These are phyloP conservation scores for Chloranthus sessilifolius DNA, from an alignment of 164 flowering plant genomes.

Conservation along the genomic window DNA sequence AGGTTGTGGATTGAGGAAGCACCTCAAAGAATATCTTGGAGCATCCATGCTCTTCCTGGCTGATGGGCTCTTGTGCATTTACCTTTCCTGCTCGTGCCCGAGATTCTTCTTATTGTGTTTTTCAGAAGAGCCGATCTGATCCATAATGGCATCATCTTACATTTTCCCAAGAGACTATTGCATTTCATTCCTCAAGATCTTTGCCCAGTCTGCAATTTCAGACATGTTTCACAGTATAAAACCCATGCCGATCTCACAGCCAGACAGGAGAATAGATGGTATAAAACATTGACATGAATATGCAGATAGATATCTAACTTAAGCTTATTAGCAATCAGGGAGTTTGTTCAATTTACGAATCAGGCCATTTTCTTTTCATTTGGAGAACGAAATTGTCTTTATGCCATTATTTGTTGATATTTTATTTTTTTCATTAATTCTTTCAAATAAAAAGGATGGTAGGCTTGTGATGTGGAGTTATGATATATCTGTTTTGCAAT, in stretches of 20 bases:
- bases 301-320: too few relatives aligned
- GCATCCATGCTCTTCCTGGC: slow-evolving; percentile 50
- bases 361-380: too few relatives aligned
- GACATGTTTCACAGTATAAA: slow-evolving; percentile 46
- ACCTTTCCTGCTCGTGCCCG: slow-evolving; percentile 53
- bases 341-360: too few relatives aligned
- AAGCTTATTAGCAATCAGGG: too few relatives aligned
- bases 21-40: slow-evolving; percentile 68
- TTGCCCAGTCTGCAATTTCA: slow-evolving; percentile 40
- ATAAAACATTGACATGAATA: too few relatives aligned
- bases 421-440: too few relatives aligned
- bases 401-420: too few relatives aligned
- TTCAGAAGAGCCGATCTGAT: slow-evolving; percentile 60
- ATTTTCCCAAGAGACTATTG: slow-evolving; percentile 46
- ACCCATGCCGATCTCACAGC: slow-evolving; percentile 32
- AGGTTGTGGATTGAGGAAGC: too few relatives aligned
- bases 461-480: too few relatives aligned
- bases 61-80: slow-evolving; percentile 65
- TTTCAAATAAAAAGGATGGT: too few relatives aligned
- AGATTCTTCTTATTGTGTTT: slow-evolving; percentile 53
- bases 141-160: slow-evolving; percentile 58
- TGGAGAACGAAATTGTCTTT: too few relatives aligned
- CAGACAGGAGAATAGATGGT: slow-evolving; percentile 60
- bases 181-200: slow-evolving; percentile 54
- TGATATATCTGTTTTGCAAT: too few relatives aligned